Percentiles rank a stretch among this genome's conserved stretches.
Evolutionary conservation across 371 early-diverging fungal genomes (phyloP).

Genomic region (Circinella minor): DNA sequence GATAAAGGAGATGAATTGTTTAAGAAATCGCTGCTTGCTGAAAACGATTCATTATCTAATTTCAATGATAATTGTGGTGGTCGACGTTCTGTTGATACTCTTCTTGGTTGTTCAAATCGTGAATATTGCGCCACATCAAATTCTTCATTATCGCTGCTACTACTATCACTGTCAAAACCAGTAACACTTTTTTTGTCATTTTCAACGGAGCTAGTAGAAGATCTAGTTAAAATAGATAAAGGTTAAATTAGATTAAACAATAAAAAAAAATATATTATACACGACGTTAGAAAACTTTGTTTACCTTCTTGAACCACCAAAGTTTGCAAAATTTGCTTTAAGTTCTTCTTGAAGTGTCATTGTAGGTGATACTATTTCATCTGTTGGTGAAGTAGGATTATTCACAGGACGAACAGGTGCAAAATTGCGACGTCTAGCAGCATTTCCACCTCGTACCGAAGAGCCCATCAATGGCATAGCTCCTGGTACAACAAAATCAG

Average conservation of each 20-base stretch:
- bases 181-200: neutral
- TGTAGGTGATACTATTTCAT: constrained; percentile 8
- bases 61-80: constrained; percentile 3
- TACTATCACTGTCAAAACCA: neutral
- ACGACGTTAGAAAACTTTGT: neutral
- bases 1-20: neutral
- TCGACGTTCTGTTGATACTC: neutral
- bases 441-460: constrained; percentile 38
- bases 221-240: neutral
- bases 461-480: constrained; percentile 51
- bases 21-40: neutral
- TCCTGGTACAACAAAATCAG: constrained; percentile 49
- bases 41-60: neutral
- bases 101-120: neutral
- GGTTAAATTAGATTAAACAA: neutral
- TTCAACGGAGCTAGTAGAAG: constrained; percentile 2
- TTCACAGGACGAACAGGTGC: neutral
- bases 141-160: neutral
- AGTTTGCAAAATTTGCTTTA: constrained; percentile 11
- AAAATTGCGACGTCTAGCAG: constrained; percentile 30
- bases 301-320: constrained; percentile 14
- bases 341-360: constrained; percentile 21
- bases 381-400: neutral
- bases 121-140: neutral
- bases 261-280: neutral